Evolutionary conservation across 2,329 filamentous ascomycete species (phyloP), one percentile per base, ranked within the genome.

Genomic region (Helicocarpus griseus): DNA sequence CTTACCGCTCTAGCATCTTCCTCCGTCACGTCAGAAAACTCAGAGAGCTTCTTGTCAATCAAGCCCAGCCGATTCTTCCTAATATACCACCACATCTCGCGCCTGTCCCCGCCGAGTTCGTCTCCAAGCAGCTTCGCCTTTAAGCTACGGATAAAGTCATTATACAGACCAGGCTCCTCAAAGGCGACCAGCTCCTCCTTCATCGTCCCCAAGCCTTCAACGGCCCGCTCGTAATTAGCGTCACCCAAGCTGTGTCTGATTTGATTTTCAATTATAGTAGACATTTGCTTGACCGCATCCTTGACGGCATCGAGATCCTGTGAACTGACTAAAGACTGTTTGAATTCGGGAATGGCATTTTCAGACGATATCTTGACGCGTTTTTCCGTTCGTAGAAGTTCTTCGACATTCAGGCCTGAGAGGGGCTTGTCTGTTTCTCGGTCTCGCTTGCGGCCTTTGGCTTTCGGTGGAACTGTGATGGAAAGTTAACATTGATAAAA

Each of bases 321-420:
- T 0, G 85, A 77, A 1, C 72, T 70, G 1, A 75, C 75, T 14
- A 97, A 74, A 2, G 84, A 78, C 65, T 89, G 88, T 64, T 90
- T 94, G 78, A 95, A 96, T 54, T 91, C 87, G 0, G 93, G 89
- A 4, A 97, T 82, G 1, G 90, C 82, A 57, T 97, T 97, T 8
- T 85, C 77, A 0, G 78, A 65, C 7, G 80, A 78, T 52, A 86
- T 82, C 41, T 72, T 76, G 41, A 61, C 57, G 19, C 63, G 75
- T 40, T 71, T 79, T 51, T 78, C 73, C 53, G 75, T 71, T 43
- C 79, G 78, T n/a, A 97, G 81, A 2, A 97, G 79, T 4, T 82
- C 82, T 54, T 90, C 86, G 36, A 97, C 79, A 60, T 97, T 87
- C 38, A 98, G 82, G 19, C 90, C 90, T 0, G 91, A 97, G 7